phyloP scores from a whole-genome alignment of 345 rosid genomes.

The Lepidium sativum region DNA sequence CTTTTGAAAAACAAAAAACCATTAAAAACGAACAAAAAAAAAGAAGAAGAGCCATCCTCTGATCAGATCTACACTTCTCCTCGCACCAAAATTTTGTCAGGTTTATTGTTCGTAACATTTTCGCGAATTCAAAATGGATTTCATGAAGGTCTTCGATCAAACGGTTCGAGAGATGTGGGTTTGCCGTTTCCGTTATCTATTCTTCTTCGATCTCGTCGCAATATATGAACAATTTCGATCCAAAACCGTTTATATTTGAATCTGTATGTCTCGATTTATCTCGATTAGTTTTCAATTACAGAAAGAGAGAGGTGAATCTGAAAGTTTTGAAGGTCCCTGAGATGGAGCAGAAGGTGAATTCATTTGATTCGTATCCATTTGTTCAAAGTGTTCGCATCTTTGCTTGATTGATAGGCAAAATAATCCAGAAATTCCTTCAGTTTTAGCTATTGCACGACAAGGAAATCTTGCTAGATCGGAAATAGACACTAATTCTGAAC shows the following conservation, averaged over 20 bases:
- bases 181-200: neutral
- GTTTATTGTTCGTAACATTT: neutral
- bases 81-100: slow-evolving; percentile 5
- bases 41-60: slow-evolving; percentile 3
- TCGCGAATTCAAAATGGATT: slow-evolving; percentile 68
- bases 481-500: neutral
- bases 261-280: neutral
- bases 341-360: slow-evolving; percentile 89
- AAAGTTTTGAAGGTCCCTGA: slow-evolving; percentile 95
- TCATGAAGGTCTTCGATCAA: slow-evolving; percentile 97
- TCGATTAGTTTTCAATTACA: slow-evolving; percentile 19
- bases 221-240: neutral
- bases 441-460: neutral
- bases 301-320: slow-evolving; percentile 97
- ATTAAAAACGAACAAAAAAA: neutral
- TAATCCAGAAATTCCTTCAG: neutral
- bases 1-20: neutral
- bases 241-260: neutral
- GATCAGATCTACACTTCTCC: slow-evolving; percentile 28
- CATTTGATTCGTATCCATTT: slow-evolving; percentile 11
- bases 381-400: neutral
- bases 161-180: slow-evolving; percentile 96
- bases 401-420: neutral
- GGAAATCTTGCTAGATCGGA: neutral
- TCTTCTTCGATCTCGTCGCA: neutral